Base-by-base conservation (phyloP, 2,329 filamentous ascomycete species). In the Cytospora chrysosperma region DNA sequence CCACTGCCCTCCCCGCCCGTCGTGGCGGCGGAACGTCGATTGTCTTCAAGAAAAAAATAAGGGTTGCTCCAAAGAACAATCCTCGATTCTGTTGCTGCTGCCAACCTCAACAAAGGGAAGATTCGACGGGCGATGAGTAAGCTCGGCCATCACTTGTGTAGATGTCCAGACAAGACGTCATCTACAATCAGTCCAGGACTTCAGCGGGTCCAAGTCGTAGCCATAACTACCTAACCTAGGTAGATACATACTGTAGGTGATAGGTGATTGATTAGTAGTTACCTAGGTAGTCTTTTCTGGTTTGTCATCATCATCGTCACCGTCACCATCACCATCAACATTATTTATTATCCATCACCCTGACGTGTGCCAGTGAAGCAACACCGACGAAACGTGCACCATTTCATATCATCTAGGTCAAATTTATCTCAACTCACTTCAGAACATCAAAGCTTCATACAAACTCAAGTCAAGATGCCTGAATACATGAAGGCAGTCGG, bases 401-500 rank as follows among this genome's bases (percentile, higher is more conserved):
- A 34, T 5, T 10, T 9, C 17, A 54, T 5, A 24, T 27, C 3
- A 21, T 7, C 37, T 27, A 9, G 21, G 13, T 17, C 10, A 13
- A 19, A 10, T n/a, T 8, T 13, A 30, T 47, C 43, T 40, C 12
- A 27, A 24, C 43, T 47, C 43, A 47, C 2, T 24, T 4, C n/a
- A 47, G 13, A 47, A 12, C n/a, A 21, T 24, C 43, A 47, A 10
- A 9, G n/a, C n/a, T 12, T 9, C 27, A 24, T 21, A 19, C n/a
- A 61, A 21, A 26, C 8, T 28, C 3, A 61, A n/a, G 5, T 27
- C 56, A 63, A 60, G 1, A 70, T 73, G 71, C 53, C 70, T 12
- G 59, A 69, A 24, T 67, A 70, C 53, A 81, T 81, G 76, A 80
- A 73, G 70, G 79, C 79, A 71, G 72, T 81, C 53, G 78, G 78